Evolutionary conservation across 1,139 yeast genomes (phyloP).

Genomic region (Kurtzmaniella natalensis): DNA sequence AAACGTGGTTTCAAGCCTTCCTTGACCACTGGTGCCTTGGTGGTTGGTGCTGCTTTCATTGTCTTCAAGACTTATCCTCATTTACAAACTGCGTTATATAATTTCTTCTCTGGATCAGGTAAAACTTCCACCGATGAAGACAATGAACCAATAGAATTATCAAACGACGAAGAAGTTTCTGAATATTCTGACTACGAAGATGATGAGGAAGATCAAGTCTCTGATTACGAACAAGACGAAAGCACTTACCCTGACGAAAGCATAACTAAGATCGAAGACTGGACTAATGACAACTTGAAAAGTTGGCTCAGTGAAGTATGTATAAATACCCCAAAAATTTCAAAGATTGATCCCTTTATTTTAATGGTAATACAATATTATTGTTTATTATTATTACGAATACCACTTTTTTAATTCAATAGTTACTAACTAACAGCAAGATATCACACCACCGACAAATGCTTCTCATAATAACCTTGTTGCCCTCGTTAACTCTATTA

Average conservation of each 20-base stretch:
- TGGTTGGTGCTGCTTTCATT: slow-evolving; percentile 42
- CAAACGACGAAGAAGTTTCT: slow-evolving; percentile 8
- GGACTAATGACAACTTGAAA: slow-evolving; percentile 39
- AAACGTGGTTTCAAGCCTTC: slow-evolving; percentile 13
- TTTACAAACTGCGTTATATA: slow-evolving; percentile 25
- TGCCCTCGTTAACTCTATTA: slow-evolving; percentile 44
- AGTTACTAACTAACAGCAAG: slow-evolving; percentile 27
- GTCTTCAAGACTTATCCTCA: slow-evolving; percentile 53
- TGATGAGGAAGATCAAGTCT: slow-evolving; percentile 5
- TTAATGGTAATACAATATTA: neutral
- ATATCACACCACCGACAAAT: slow-evolving; percentile 43
- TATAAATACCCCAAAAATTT: slow-evolving; percentile 11
- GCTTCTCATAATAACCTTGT: slow-evolving; percentile 46
- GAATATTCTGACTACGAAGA: slow-evolving; percentile 7
- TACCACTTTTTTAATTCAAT: neutral
- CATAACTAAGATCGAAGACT: slow-evolving; percentile 27
- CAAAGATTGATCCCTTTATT: neutral
- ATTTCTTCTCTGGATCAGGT: slow-evolving; percentile 16
- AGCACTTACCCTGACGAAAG: slow-evolving; percentile 13
- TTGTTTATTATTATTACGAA: neutral
- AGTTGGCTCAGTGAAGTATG: slow-evolving; percentile 31
- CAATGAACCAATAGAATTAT: slow-evolving; percentile 22
- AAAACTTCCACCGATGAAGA: slow-evolving; percentile 13
- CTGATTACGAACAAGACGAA: slow-evolving; percentile 5
- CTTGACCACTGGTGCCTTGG: slow-evolving; percentile 35